A percentile compares a stretch with the other conserved stretches of the same genome.
Conservation (phyloP, 192 early-diverging fungal species). For the Fimicolochytrium jonesii region DNA sequence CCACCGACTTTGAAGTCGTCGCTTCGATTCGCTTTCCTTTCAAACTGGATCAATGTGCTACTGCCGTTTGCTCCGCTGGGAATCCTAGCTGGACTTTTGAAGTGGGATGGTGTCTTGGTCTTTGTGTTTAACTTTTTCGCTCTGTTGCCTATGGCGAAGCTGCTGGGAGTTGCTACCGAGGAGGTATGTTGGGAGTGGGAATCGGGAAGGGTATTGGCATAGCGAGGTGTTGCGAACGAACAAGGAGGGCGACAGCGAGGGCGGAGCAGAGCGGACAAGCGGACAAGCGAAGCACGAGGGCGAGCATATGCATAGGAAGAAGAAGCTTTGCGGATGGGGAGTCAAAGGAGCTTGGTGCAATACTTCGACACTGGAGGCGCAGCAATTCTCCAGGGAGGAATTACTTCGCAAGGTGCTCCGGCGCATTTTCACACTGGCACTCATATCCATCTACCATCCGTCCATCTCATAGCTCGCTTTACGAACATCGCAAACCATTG, state of each 20-base stretch:
- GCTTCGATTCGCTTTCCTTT: conserved; percentile 16
- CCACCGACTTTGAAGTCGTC: conserved; percentile 12
- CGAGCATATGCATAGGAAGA: too few relatives aligned
- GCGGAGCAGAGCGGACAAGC: too few relatives aligned
- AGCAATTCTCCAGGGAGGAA: background rate
- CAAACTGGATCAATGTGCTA: conserved; percentile 53
- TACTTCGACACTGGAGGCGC: background rate
- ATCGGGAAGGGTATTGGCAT: background rate
- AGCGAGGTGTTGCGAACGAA: background rate
- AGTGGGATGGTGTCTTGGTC: conserved; percentile 59
- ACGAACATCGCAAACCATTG: conserved; percentile 47
- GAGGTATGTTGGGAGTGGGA: conserved; percentile 45
- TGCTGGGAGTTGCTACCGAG: conserved; percentile 86
- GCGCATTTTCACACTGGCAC: background rate
- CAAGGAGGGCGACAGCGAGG: too few relatives aligned
- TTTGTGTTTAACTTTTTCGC: conserved; percentile 87
- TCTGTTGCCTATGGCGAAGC: conserved; percentile 82
- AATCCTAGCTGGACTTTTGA: conserved; percentile 55
- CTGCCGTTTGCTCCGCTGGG: conserved; percentile 79
- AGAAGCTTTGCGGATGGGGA: too few relatives aligned
- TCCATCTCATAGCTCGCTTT: conserved; percentile 8
- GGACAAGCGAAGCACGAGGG: too few relatives aligned
- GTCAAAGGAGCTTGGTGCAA: too few relatives aligned
- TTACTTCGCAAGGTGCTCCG: background rate
- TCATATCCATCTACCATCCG: background rate